phyloP scores from a whole-genome alignment of 2,329 filamentous ascomycete species.

The Aspergillus spinulosporus region DNA sequence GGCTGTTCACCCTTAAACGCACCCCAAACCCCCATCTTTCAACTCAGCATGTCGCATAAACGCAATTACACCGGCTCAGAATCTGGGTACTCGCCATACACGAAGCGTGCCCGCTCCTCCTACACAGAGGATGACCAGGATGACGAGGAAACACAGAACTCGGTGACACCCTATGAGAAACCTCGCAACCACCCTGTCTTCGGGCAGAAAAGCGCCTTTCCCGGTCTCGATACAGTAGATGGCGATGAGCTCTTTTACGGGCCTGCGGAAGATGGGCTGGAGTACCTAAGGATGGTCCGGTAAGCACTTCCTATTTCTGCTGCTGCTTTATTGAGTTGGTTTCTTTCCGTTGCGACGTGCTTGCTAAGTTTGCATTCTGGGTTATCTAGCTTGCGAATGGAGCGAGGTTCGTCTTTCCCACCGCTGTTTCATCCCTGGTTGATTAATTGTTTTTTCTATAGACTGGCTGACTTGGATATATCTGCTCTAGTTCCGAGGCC shows the following conservation, averaged over 20 bases:
- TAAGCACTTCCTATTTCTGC: constrained; percentile 49
- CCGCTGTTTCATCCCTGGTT: neutral
- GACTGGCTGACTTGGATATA: constrained; percentile 9
- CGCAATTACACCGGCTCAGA: constrained; percentile 30
- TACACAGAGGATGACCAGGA: constrained; percentile 33
- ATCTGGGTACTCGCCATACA: constrained; percentile 20
- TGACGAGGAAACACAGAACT: constrained; percentile 19
- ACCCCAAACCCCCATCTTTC: neutral
- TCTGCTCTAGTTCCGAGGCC: constrained; percentile 67
- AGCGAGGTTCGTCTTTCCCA: constrained; percentile 8
- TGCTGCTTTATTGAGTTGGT: constrained; percentile 3
- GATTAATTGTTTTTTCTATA: neutral
- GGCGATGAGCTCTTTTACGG: constrained; percentile 65
- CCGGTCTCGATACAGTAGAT: constrained; percentile 54
- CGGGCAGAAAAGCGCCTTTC: constrained; percentile 72
- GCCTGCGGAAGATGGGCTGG: constrained; percentile 66
- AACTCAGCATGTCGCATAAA: constrained; percentile 35
- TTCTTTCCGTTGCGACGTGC: constrained; percentile 6
- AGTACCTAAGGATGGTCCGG: constrained; percentile 71
- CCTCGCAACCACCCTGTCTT: constrained; percentile 62
- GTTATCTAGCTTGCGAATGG: constrained; percentile 18
- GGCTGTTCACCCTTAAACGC: neutral
- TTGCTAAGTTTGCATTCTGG: constrained; percentile 13
- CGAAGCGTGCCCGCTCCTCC: constrained; percentile 35
- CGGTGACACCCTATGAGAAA: constrained; percentile 33